Evolutionary conservation across 2,329 filamentous ascomycete species (phyloP).

Genomic region (Penicillium nordicum): DNA sequence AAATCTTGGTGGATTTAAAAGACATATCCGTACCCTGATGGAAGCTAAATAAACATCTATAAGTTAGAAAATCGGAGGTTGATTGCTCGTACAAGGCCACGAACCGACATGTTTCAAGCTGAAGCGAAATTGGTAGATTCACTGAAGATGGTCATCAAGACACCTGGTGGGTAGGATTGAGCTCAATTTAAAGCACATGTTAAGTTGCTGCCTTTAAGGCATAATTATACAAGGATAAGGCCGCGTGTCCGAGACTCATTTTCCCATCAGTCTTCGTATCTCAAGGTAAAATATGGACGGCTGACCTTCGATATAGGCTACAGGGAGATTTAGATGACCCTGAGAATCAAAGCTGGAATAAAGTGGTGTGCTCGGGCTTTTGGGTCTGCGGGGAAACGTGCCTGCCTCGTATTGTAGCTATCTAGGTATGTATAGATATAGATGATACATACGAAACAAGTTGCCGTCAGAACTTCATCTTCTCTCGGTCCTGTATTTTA

Average conservation of each 20-base stretch:
- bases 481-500: neutral
- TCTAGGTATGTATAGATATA: neutral
- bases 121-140: neutral
- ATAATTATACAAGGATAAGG: neutral
- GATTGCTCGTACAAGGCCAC: neutral
- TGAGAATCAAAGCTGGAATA: neutral
- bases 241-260: neutral
- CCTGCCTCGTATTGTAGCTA: neutral
- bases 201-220: neutral
- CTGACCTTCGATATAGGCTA: neutral
- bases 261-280: neutral
- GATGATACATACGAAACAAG: neutral
- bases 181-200: neutral
- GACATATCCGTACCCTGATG: neutral
- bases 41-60: neutral
- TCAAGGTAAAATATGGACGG: neutral
- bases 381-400: neutral
- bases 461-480: neutral
- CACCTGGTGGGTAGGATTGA: neutral
- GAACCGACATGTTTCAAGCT: neutral
- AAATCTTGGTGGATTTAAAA: neutral
- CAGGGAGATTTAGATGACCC: neutral
- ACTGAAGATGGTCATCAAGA: neutral
- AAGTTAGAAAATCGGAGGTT: neutral
- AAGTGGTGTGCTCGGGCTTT: neutral